These are phyloP conservation scores for Verticillium albo-atrum DNA, from an alignment of 2,329 filamentous ascomycete species.

Conservation along the genomic window DNA sequence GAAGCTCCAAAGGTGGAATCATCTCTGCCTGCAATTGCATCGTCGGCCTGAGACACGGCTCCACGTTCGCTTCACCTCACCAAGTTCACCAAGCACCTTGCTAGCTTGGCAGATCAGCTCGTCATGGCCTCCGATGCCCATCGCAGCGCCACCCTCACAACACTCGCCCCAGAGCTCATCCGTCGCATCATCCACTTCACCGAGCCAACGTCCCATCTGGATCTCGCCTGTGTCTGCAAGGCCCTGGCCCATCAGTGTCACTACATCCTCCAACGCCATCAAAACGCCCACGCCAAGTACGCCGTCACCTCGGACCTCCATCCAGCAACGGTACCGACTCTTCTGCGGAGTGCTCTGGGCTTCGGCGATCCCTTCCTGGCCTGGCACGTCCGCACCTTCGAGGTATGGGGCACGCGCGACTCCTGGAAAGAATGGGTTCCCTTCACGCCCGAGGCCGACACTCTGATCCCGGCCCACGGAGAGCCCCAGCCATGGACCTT, in stretches of 20 bases:
- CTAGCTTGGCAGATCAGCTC: too few relatives aligned
- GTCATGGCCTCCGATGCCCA: too few relatives aligned
- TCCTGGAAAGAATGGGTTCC: constrained; percentile 3
- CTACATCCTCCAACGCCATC: constrained; percentile 1
- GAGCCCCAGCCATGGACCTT: background rate
- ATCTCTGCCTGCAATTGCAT: too few relatives aligned
- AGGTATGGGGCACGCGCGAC: constrained; percentile 1
- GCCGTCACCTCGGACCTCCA: constrained; percentile 1
- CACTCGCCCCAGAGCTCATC: constrained; percentile 1
- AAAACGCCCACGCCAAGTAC: background rate
- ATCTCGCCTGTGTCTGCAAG: constrained; percentile 1
- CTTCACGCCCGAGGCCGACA: background rate
- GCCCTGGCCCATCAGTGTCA: background rate
- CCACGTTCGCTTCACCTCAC: too few relatives aligned
- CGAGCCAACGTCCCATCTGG: background rate
- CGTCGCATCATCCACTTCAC: constrained; percentile 1
- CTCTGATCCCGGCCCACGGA: background rate
- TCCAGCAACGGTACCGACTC: background rate
- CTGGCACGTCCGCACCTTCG: constrained; percentile 5
- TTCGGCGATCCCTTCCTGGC: background rate
- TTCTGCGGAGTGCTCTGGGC: background rate
- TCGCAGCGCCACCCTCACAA: background rate
- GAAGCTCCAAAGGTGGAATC: too few relatives aligned
- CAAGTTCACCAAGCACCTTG: too few relatives aligned
- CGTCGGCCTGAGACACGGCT: too few relatives aligned